phyloP scores from a whole-genome alignment of 2,329 filamentous ascomycete genomes.

The Thielaviopsis euricoi region DNA sequence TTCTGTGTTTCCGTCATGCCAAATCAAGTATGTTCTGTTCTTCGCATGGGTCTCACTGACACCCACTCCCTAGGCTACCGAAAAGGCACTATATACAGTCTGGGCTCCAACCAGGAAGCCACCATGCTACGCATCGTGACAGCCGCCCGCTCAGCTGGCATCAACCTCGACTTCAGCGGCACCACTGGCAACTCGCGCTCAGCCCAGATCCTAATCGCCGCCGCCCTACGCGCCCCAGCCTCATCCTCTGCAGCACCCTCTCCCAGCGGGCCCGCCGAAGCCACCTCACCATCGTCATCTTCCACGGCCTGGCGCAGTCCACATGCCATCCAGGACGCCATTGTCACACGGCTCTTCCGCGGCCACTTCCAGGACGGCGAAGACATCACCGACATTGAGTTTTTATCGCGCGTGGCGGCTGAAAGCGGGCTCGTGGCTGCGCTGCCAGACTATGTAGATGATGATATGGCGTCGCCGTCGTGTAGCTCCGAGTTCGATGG shows the following conservation, averaged over 20 bases:
- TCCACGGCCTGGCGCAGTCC: not conserved
- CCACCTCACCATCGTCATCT: slow-evolving; percentile 11
- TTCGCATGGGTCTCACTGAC: not conserved
- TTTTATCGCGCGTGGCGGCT: slow-evolving; percentile 22
- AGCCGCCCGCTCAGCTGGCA: slow-evolving; percentile 21
- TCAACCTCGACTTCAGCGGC: slow-evolving; percentile 26
- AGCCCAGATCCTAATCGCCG: slow-evolving; percentile 30
- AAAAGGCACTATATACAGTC: slow-evolving; percentile 23
- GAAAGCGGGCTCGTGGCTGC: slow-evolving; percentile 18
- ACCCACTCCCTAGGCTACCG: slow-evolving; percentile 17
- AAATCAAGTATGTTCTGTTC: not conserved
- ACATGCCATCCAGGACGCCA: slow-evolving; percentile 19
- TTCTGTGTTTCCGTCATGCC: not conserved
- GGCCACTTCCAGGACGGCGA: slow-evolving; percentile 25
- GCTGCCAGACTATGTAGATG: not conserved
- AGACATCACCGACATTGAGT: slow-evolving; percentile 25
- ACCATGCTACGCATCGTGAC: slow-evolving; percentile 19
- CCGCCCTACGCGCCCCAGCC: slow-evolving; percentile 21
- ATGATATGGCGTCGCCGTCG: not conserved
- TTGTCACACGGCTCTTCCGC: slow-evolving; percentile 26
- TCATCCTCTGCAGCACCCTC: slow-evolving; percentile 14
- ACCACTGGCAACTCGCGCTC: slow-evolving; percentile 27
- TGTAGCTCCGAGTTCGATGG: not conserved
- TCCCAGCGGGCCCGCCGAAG: not conserved
- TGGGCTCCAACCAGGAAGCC: slow-evolving; percentile 16